A percentile compares a stretch with the other conserved stretches of the same genome.
These are phyloP conservation scores for Phytophthora palmivora DNA, from an alignment of 352 stramenopile species.

Conservation along the genomic window DNA sequence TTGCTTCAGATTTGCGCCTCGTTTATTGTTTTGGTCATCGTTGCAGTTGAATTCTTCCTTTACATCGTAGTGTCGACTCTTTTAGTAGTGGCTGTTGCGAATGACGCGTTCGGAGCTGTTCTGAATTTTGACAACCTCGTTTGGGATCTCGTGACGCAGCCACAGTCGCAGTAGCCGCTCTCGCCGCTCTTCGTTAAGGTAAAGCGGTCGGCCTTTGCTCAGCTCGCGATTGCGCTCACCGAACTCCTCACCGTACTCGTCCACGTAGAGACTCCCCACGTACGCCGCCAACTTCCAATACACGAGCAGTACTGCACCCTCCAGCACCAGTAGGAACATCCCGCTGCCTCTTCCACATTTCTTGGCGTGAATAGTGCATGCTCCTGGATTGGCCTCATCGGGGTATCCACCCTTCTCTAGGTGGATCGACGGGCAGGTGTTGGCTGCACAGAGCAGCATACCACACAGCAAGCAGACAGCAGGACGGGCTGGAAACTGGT, in stretches of 20 bases:
- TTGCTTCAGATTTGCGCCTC: too few relatives aligned
- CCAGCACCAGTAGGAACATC: slow-evolving; percentile 85
- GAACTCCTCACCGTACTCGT: slow-evolving; percentile 91
- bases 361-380: slow-evolving; percentile 85
- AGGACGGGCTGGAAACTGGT: slow-evolving; percentile 82
- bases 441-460: slow-evolving; percentile 80
- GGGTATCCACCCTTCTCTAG: slow-evolving; percentile 73
- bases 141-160: slow-evolving; percentile 83
- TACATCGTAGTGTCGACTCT: slow-evolving; percentile 5
- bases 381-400: slow-evolving; percentile 82
- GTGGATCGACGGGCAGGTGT: slow-evolving; percentile 80
- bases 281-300: slow-evolving; percentile 90
- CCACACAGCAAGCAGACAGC: slow-evolving; percentile 89
- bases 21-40: slow-evolving; percentile 24
- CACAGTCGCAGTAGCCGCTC: slow-evolving; percentile 80
- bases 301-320: slow-evolving; percentile 85
- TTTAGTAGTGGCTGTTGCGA: slow-evolving; percentile 88
- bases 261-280: slow-evolving; percentile 84
- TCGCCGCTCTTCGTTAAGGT: slow-evolving; percentile 74
- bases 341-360: slow-evolving; percentile 86
- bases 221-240: slow-evolving; percentile 83
- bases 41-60: slow-evolving; percentile 11
- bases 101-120: slow-evolving; percentile 91
- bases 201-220: slow-evolving; percentile 84
- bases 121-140: slow-evolving; percentile 89